Base-by-base conservation (phyloP, 257 asterid genomes). In the Ligustrum vulgare region DNA sequence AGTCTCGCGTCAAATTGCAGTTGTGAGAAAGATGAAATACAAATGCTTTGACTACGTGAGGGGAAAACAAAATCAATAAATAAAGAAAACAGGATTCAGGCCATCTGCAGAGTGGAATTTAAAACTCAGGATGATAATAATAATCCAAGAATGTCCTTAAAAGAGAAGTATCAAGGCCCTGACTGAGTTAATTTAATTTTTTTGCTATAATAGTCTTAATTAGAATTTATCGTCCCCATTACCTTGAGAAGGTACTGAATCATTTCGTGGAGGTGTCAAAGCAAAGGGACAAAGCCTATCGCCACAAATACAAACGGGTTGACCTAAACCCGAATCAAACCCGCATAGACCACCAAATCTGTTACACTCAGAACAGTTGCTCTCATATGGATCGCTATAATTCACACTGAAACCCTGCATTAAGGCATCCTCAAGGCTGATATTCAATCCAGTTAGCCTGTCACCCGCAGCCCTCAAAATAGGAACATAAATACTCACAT, bases 261-360 rank as follows among this genome's bases (percentile, higher is more conserved):
- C 72, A 65, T 32, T 77, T 3, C 76, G 51, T 79, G 85, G 78
- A 66, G 85, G 77, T 18, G 75, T 35, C 36, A 68, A 35, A 71
- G 36, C 43, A 75, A 81, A 76, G 31, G 86, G 71, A 39, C 94
- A 87, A 56, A 71, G 84, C 37, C 62, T 51, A 78, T 83, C 85
- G 37, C 78, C 91, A 78, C 94, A 90, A 81, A 87, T 75, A 79
- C 97, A 89, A 80, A 83, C 43, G 36, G 80, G 80, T 37, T 77
- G 82, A 63, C 70, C 73, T 80, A 66, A 63, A 6, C 23, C 79
- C 25, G 85, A 71, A 71, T 77, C 87, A 70, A 82, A 89, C 81
- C 93, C 96, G 49, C 96, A 89, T 47, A 82, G 77, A 77, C 92
- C 90, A 66, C 92, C 87, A 60, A 82, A 35, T 69, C 77, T 72